These are phyloP conservation scores for Ambrosiella beaveri DNA, from an alignment of 2,329 filamentous ascomycete species.

Conservation along the genomic window DNA sequence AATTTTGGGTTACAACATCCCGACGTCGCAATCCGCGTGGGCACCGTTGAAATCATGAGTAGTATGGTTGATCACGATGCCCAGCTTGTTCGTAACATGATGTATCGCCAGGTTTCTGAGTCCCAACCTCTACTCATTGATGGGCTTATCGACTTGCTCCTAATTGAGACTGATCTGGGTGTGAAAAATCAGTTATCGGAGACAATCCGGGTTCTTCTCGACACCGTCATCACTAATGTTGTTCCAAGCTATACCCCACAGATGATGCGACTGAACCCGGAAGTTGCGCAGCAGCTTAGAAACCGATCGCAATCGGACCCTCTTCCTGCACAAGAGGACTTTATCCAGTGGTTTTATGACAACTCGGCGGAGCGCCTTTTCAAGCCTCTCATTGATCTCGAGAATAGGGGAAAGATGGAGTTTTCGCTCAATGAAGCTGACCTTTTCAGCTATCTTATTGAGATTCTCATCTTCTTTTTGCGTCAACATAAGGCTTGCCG, in stretches of 20 bases:
- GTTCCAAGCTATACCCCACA: conserved; percentile 18
- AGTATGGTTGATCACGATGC: conserved; percentile 93
- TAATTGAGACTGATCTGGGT: conserved; percentile 81
- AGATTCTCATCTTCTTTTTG: conserved; percentile 87
- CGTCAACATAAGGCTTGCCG: conserved; percentile 80
- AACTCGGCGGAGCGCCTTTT: conserved; percentile 73
- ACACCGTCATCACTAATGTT: conserved; percentile 31
- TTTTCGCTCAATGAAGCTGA: conserved; percentile 72
- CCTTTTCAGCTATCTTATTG: conserved; percentile 80
- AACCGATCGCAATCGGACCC: conserved; percentile 32
- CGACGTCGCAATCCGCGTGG: conserved; percentile 73
- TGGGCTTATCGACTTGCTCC: conserved; percentile 75
- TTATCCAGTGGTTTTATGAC: conserved; percentile 80
- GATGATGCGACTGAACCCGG: conserved; percentile 17
- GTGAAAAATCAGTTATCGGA: conserved; percentile 93
- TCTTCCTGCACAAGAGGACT: conserved; percentile 65
- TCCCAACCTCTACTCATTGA: conserved; percentile 76
- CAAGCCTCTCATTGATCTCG: conserved; percentile 66
- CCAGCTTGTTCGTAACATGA: conserved; percentile 80
- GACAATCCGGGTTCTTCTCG: conserved; percentile 82
- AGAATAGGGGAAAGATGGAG: conserved; percentile 48
- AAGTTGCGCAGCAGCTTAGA: conserved; percentile 9
- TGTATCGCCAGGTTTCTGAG: conserved; percentile 81
- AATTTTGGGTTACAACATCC: conserved; percentile 76
- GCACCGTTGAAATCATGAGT: conserved; percentile 83